Evolutionary conservation across 768 basidiomycete species (phyloP).

Genomic region (Clavulina sp.): DNA sequence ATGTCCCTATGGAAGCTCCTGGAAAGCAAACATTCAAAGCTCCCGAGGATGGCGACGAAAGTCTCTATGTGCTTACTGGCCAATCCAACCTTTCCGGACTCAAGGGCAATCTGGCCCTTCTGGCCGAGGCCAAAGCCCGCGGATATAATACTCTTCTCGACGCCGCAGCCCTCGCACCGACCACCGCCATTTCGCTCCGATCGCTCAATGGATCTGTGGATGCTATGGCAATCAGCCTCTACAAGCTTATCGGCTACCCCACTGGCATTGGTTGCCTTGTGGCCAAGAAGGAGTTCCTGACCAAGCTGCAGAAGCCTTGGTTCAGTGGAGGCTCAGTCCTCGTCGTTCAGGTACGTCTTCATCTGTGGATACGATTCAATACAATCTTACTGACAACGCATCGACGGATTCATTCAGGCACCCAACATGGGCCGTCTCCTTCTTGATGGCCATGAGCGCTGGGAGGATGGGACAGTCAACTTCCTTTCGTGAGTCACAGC

Average conservation of each 20-base stretch:
- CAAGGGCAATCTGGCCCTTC: conserved; percentile 44
- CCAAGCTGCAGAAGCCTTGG: conserved; percentile 42
- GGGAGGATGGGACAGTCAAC: conserved; percentile 71
- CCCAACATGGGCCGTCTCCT: not conserved
- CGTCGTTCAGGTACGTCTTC: conserved; percentile 44
- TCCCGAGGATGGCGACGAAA: too few relatives aligned
- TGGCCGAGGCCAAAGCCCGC: conserved; percentile 40
- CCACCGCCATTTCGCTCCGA: conserved; percentile 43
- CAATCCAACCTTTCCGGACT: conserved; percentile 71
- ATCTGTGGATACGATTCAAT: conserved; percentile 49
- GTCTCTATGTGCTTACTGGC: conserved; percentile 61
- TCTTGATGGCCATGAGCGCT: conserved; percentile 6
- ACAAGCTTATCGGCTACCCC: conserved; percentile 83
- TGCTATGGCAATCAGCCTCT: conserved; percentile 70
- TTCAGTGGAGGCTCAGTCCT: conserved; percentile 73
- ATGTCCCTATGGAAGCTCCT: not conserved
- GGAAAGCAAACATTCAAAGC: too few relatives aligned
- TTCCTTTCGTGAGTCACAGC: conserved; percentile 31
- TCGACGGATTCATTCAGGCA: not conserved
- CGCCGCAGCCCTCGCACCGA: conserved; percentile 64
- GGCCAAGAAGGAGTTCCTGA: conserved; percentile 51
- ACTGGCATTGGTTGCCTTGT: conserved; percentile 70
- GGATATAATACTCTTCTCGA: conserved; percentile 68
- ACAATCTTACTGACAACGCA: conserved; percentile 23
- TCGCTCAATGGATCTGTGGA: conserved; percentile 41